These are phyloP conservation scores for Xylaria sp. DNA, from an alignment of 2,329 filamentous ascomycete species.

Conservation along the genomic window DNA sequence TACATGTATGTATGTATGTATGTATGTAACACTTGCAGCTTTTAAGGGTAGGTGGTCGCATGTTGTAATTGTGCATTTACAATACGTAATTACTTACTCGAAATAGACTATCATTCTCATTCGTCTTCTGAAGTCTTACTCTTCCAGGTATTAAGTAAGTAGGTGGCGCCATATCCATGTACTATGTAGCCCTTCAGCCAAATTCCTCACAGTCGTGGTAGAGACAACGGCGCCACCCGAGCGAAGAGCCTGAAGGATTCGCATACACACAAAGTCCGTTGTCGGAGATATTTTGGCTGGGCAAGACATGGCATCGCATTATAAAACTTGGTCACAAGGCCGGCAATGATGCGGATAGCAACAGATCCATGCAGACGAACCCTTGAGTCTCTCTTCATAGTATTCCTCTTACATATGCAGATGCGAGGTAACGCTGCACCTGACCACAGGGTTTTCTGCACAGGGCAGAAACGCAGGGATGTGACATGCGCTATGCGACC, in stretches of 20 bases:
- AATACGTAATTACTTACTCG: neutral
- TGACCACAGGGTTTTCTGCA: neutral
- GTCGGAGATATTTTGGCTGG: constrained; percentile 21
- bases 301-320: neutral
- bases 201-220: neutral
- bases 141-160: neutral
- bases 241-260: neutral
- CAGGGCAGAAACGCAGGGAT: neutral
- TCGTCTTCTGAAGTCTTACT: neutral
- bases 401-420: too few relatives aligned
- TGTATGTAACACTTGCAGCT: too few relatives aligned
- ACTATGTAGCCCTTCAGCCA: neutral
- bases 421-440: neutral
- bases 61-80: neutral
- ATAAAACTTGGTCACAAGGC: constrained; percentile 28
- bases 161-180: neutral
- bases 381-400: neutral
- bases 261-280: constrained; percentile 14
- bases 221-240: neutral
- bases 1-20: too few relatives aligned
- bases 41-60: neutral
- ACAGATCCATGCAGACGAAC: neutral
- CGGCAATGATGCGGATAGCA: constrained; percentile 8
- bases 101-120: neutral
- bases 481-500: neutral